A percentile compares a stretch with the other conserved stretches of the same genome.
These are phyloP conservation scores for Pythium guiyangense DNA, from an alignment of 352 stramenopile species.

Conservation along the genomic window DNA sequence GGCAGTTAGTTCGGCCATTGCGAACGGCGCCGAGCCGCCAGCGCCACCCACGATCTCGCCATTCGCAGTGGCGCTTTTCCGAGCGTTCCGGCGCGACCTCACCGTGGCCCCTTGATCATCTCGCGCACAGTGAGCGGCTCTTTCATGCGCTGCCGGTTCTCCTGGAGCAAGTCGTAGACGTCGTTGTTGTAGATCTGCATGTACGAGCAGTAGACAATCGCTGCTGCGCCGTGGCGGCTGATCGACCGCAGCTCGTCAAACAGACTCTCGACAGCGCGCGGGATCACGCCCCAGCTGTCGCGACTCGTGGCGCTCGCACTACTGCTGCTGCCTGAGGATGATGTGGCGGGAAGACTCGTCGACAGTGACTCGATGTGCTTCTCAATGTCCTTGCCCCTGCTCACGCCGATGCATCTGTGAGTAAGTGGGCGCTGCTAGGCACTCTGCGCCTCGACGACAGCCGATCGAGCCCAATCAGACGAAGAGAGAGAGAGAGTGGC, in stretches of 20 bases:
- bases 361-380: conserved; percentile 22
- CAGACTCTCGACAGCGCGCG: conserved; percentile 74
- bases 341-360: not conserved
- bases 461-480: too few species aligned
- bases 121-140: conserved; percentile 48
- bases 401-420: not conserved
- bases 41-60: too few species aligned
- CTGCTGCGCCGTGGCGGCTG: conserved; percentile 38
- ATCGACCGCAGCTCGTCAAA: conserved; percentile 74
- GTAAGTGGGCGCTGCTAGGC: not conserved
- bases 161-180: conserved; percentile 66
- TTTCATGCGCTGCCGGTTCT: conserved; percentile 52
- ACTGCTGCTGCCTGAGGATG: not conserved
- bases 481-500: not conserved
- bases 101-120: conserved; percentile 59
- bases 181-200: conserved; percentile 92
- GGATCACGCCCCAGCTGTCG: conserved; percentile 74
- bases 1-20: not conserved
- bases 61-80: conserved; percentile 10
- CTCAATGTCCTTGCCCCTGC: conserved; percentile 55
- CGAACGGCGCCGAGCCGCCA: not conserved
- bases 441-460: too few species aligned
- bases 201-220: conserved; percentile 84
- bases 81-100: conserved; percentile 26
- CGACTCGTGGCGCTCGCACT: conserved; percentile 9